These are phyloP conservation scores for Solanum paucissectum DNA, from an alignment of 257 asterid species.

Conservation along the genomic window DNA sequence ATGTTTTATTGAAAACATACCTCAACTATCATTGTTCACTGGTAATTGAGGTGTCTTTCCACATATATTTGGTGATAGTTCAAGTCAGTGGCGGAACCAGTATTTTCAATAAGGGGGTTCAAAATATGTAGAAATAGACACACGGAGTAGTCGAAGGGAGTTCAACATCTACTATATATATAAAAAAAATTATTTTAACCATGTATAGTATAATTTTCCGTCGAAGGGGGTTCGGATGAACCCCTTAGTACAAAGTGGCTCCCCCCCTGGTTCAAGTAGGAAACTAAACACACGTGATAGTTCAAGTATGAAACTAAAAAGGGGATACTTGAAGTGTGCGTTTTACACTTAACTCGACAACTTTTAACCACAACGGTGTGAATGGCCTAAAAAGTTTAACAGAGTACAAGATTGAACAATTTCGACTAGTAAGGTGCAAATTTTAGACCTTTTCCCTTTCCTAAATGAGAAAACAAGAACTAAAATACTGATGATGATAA, in stretches of 20 bases:
- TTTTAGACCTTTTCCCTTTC: neutral
- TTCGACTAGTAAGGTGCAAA: neutral
- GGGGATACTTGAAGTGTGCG: neutral
- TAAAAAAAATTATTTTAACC: too few species aligned
- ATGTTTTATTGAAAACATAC: too few species aligned
- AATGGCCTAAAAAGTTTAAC: neutral
- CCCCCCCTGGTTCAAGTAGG: neutral
- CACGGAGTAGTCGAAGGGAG: too few species aligned
- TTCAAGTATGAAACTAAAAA: neutral
- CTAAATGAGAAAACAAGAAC: neutral
- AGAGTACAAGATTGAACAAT: neutral
- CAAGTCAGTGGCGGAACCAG: too few species aligned
- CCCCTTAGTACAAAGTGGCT: too few species aligned
- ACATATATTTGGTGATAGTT: too few species aligned
- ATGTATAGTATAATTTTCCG: too few species aligned
- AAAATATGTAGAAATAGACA: too few species aligned
- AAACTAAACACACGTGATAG: neutral
- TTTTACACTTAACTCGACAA: neutral
- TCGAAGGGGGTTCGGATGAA: too few species aligned
- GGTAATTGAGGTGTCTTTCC: too few species aligned
- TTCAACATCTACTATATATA: too few species aligned
- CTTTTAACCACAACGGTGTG: neutral
- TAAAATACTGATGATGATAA: neutral
- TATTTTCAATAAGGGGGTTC: too few species aligned
- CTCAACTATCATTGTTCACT: neutral